Conservation (phyloP, 1,139 yeast species). For the Sugiyamaella grinbergsii region DNA sequence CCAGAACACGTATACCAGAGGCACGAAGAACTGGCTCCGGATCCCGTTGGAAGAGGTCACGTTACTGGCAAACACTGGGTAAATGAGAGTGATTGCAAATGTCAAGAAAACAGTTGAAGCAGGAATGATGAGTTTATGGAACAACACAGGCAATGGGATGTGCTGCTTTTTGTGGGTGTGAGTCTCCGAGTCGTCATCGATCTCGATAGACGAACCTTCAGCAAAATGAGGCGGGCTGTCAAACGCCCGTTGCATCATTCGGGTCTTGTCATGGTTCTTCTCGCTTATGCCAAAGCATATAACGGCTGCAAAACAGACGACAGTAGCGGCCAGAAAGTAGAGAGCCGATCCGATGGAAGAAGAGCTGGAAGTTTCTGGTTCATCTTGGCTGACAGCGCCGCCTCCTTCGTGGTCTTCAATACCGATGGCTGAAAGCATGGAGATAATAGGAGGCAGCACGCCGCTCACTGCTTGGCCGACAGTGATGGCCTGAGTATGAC, state of each 20-base stretch:
- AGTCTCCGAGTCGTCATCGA: background rate
- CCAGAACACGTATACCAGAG: constrained; percentile 81
- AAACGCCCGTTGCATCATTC: too few relatives aligned
- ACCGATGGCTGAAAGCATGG: constrained; percentile 55
- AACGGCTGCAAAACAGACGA: constrained; percentile 22
- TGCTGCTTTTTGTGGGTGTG: constrained; percentile 28
- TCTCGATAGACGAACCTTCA: too few relatives aligned
- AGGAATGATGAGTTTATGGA: constrained; percentile 61
- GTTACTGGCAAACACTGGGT: constrained; percentile 87
- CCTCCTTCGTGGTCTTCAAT: constrained; percentile 46
- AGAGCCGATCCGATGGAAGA: constrained; percentile 55
- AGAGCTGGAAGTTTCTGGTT: constrained; percentile 2
- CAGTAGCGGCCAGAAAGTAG: constrained; percentile 27
- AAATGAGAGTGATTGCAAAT: constrained; percentile 73
- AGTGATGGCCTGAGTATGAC: constrained; percentile 84
- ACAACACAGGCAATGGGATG: constrained; percentile 55
- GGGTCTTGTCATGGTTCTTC: background rate
- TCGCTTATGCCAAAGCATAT: constrained; percentile 19
- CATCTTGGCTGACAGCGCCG: constrained; percentile 23
- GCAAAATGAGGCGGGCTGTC: too few relatives aligned
- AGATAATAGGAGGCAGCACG: constrained; percentile 78
- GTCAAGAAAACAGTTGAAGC: constrained; percentile 72
- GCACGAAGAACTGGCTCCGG: constrained; percentile 58
- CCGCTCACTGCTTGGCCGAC: constrained; percentile 96
- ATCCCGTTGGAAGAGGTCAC: constrained; percentile 57